Evolutionary conservation across 1,284 basidiomycete species (phyloP), one percentile per base, ranked within the genome.

Genomic region (Rhodotorula sp.): DNA sequence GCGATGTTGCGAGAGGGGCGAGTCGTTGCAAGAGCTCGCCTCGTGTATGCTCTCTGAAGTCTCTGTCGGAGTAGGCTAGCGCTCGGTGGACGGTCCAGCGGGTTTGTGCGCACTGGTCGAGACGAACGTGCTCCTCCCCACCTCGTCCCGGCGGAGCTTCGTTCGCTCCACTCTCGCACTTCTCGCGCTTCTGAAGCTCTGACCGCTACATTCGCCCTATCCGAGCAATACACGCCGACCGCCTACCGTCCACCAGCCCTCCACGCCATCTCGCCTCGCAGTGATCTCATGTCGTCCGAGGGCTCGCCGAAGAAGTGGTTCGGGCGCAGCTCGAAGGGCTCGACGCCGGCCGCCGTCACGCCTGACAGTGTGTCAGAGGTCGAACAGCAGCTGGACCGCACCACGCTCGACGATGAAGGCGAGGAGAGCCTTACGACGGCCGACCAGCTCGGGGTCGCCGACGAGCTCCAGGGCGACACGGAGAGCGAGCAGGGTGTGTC

Each of bases 401-500:
- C 60, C 8, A 23, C 25, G 10, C 45, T 62, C 16, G 25, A 34
- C 44, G 53, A 60, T 19, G 21, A 9, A 14, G 46, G 21, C 25
- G 41, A 12, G 7, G 34, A 12, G 13, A 52, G 25, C 17, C 50
- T 27, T 13, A 14, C 53, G 4, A 16, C 59, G 27, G 54, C 17
- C 45, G 63, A 42, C 5, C 25, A 46, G 14, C 41, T 67, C 13
- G 56, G 44, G 25, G 44, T 49, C 10, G 60, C 45, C 12, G 59
- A 61, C 7, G 59, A 61, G 19, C 54, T 67, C 4, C 46, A 61
- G 42, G 66, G 52, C 9, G 65, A 67, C 46, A 50, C 34, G 8
- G 66, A 67, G 46, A 67, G n/a, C 46, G 66, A 67, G 10, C 34
- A 46, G n/a, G 66, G 65, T 56, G 19, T 9, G 65, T 49, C 19